Base-by-base conservation (phyloP, 73 alveolate species). In the Paramecium caudatum region DNA sequence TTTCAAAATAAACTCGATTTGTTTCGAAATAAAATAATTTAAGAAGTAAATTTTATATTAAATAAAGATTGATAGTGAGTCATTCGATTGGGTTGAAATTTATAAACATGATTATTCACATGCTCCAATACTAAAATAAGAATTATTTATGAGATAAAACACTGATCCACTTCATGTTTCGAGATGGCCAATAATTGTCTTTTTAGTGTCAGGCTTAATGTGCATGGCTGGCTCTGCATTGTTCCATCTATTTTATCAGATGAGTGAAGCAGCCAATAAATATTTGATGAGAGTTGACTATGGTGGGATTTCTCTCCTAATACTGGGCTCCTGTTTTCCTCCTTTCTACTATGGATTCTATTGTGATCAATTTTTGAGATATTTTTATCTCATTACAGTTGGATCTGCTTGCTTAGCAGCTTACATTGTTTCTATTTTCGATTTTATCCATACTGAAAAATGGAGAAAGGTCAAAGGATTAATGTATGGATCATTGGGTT, bases 281-380 rank as follows among this genome's bases (percentile, higher is more conserved):
- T 65, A 91, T 19, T 92, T 98, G 34, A 82, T 91, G 86, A 95
- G 99, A 65, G 87, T 98, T 37, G 99, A 98, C 87, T 98, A 97
- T 88, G 99, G 98, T 17, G 99, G 99, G 46, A 97, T 96, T 30
- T 94, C 98, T 1, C 36, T 97, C 33, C 90, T 97, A 30, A 97
- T 97, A 61, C 96, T 97, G 15, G 99, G 99, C 3, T 93, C 98
- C 16, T 92, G 94, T 39, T 94, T 94, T 41, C 99, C 99, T 41
- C 97, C 98, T 21, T 93, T 92, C 55, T 96, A 95, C 69, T 97
- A 97, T 93, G 90, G 94, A 33, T 96, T 96, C 88, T 95, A 93
- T 91, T 97, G 98, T 87, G 93, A 95, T 7, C 91, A 61, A 46
- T 88, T 82, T 47, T 91, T 82, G n/a, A 86, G 91, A 25, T 63